Evolutionary conservation across 192 early-diverging fungal species (phyloP).

Genomic region (Linnemannia elongata): DNA sequence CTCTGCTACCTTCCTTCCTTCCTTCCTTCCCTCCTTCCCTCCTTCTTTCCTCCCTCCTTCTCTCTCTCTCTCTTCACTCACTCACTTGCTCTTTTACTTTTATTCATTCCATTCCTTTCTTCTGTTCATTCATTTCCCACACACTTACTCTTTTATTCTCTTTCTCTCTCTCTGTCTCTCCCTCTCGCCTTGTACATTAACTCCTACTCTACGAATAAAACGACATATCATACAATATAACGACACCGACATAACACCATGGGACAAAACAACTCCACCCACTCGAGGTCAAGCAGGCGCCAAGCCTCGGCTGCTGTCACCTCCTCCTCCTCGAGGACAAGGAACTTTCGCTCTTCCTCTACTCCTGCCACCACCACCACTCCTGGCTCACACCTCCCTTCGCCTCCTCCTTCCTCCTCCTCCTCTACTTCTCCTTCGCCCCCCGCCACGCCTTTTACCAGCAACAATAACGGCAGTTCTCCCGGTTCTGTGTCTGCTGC

Average conservation of each 20-base stretch:
- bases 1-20: neutral
- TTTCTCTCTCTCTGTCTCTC: neutral
- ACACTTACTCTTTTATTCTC: neutral
- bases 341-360: neutral
- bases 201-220: no score
- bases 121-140: neutral
- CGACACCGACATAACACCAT: neutral
- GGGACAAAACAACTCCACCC: slow-evolving; percentile 8
- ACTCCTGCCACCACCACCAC: neutral
- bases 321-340: neutral
- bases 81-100: neutral
- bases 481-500: neutral
- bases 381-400: no score
- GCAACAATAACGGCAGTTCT: neutral
- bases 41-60: neutral
- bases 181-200: no score
- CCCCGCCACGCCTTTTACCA: neutral
- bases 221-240: neutral
- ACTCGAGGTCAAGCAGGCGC: neutral
- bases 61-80: neutral
- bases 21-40: neutral
- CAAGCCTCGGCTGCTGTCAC: neutral
- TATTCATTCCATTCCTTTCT: neutral
- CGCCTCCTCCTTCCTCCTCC: neutral
- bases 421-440: neutral